phyloP scores from a whole-genome alignment of 371 early-diverging fungal genomes.

The Phascolomyces articulosus region DNA sequence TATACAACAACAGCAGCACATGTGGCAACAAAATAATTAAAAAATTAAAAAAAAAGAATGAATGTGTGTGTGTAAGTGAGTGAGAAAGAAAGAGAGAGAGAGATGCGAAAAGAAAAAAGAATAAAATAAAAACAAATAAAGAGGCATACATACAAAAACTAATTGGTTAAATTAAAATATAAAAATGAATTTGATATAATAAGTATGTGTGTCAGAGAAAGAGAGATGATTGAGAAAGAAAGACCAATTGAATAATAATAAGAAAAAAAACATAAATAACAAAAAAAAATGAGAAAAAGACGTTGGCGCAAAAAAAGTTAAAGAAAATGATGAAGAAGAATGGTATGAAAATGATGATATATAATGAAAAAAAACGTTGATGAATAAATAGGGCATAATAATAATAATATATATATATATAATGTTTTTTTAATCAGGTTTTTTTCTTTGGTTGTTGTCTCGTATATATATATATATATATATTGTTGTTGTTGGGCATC shows the following conservation, averaged over 20 bases:
- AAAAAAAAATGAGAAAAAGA: background rate
- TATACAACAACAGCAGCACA: slow-evolving; percentile 7
- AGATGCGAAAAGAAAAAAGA: background rate
- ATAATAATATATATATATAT: background rate
- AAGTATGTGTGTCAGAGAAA: background rate
- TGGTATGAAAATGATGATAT: no score
- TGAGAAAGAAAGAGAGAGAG: slow-evolving; percentile 6
- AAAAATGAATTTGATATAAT: background rate
- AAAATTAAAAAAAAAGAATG: background rate
- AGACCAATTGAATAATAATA: no score
- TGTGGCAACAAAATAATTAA: background rate
- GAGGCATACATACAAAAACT: slow-evolving; percentile 13
- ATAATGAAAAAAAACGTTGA: no score
- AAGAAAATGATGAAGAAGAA: background rate
- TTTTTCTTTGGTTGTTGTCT: background rate
- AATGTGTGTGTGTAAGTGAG: background rate
- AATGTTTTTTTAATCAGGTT: no score
- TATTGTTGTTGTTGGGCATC: background rate
- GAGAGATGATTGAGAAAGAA: background rate
- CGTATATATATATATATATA: background rate
- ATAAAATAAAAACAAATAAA: slow-evolving; percentile 5
- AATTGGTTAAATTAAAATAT: background rate
- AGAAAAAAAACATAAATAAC: slow-evolving; percentile 11
- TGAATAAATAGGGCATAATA: no score
- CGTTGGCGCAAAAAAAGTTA: background rate